phyloP scores from a whole-genome alignment of 495 filamentous ascomycete genomes.

The Aspergillus bridgeri region DNA sequence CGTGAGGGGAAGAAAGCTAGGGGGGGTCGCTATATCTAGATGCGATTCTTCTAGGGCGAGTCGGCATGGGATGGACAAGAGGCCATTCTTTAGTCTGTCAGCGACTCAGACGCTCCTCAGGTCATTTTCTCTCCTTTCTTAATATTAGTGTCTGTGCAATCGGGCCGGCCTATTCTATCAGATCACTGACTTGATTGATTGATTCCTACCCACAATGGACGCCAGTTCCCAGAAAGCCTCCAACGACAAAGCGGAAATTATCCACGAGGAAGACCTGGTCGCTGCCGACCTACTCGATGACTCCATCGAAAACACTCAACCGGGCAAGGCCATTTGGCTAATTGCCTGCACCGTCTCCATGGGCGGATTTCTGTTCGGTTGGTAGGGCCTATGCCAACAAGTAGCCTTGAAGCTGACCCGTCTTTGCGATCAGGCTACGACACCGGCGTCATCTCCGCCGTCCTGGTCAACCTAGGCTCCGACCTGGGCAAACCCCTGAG shows the following conservation, averaged over 20 bases:
- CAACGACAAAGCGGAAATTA: constrained; percentile 3
- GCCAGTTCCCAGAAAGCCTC: not conserved
- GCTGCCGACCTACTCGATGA: constrained; percentile 3
- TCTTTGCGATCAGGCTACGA: constrained; percentile 29
- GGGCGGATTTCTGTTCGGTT: constrained; percentile 37
- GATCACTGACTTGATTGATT: not conserved
- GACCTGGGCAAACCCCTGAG: constrained; percentile 29
- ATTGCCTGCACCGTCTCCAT: constrained; percentile 33
- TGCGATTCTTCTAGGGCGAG: not conserved
- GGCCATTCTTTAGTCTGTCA: not conserved
- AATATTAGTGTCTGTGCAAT: not conserved
- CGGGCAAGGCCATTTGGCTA: constrained; percentile 24
- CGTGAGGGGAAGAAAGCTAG: not conserved
- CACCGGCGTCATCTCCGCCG: constrained; percentile 48
- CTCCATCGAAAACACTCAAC: constrained; percentile 8
- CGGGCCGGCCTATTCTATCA: not conserved
- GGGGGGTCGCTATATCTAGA: not conserved
- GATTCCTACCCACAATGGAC: not conserved
- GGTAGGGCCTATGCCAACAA: not conserved
- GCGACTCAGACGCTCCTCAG: not conserved
- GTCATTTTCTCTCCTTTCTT: not conserved
- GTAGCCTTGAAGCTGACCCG: no score
- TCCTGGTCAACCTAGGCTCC: constrained; percentile 40
- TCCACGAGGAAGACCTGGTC: constrained; percentile 3
- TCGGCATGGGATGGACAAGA: not conserved